Conservation (phyloP, 2,329 filamentous ascomycete species). For the Cercospora zeina region DNA sequence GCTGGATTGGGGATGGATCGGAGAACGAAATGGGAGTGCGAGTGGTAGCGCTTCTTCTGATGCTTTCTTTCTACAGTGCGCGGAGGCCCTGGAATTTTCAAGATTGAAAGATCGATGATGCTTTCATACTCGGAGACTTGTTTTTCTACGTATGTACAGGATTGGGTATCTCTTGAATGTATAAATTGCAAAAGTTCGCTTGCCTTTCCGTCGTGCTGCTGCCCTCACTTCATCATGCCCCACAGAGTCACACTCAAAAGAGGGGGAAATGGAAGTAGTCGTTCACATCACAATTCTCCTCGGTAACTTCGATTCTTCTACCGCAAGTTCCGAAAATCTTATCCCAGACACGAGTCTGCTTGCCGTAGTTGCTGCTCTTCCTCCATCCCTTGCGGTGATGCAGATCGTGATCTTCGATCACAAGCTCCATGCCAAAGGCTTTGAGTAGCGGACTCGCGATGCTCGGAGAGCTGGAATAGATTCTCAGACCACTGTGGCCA, state of each 20-base stretch:
- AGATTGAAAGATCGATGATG: background rate
- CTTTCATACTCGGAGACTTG: background rate
- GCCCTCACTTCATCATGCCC: background rate
- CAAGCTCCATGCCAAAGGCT: slow-evolving; percentile 41
- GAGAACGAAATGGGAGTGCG: background rate
- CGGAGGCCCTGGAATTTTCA: background rate
- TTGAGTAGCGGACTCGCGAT: slow-evolving; percentile 42
- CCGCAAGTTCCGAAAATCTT: slow-evolving; percentile 38
- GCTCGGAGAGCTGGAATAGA: slow-evolving; percentile 42
- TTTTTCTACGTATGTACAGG: background rate
- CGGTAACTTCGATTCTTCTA: slow-evolving; percentile 41
- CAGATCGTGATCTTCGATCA: slow-evolving; percentile 49
- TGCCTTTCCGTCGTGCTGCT: background rate
- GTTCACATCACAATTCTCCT: slow-evolving; percentile 27
- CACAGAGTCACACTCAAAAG: slow-evolving; percentile 7
- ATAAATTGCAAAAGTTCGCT: background rate
- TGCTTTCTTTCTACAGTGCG: background rate
- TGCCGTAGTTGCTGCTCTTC: slow-evolving; percentile 45
- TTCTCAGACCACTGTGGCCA: slow-evolving; percentile 46
- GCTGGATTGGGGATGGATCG: background rate
- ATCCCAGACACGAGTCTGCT: slow-evolving; percentile 43
- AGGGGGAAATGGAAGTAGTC: slow-evolving; percentile 22
- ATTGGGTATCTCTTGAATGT: slow-evolving; percentile 4
- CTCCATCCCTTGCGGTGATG: slow-evolving; percentile 46
- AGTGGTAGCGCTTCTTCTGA: no score